These are phyloP conservation scores for Talaromyces ruber DNA, from an alignment of 495 filamentous ascomycete genomes.

Conservation along the genomic window DNA sequence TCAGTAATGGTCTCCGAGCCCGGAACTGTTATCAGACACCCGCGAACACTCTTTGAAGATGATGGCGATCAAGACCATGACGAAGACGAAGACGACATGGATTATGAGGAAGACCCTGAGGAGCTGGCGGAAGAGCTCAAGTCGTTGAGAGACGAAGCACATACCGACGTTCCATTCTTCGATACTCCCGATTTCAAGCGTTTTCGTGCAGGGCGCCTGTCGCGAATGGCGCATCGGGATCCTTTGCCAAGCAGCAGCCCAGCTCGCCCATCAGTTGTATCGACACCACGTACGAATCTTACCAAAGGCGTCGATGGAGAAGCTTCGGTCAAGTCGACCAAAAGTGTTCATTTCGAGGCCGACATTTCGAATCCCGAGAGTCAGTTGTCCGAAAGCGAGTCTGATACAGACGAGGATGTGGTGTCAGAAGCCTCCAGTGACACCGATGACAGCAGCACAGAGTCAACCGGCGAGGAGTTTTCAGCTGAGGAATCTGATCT, in stretches of 20 bases:
- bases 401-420: conserved; percentile 14
- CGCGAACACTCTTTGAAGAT: conserved; percentile 14
- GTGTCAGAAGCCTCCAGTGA: conserved; percentile 19
- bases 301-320: background rate
- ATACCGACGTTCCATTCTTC: conserved; percentile 15
- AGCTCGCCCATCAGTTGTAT: background rate
- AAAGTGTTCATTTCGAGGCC: conserved; percentile 4
- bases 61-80: conserved; percentile 20
- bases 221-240: conserved; percentile 5
- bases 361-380: conserved; percentile 12
- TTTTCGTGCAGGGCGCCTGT: conserved; percentile 3
- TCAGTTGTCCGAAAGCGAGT: conserved; percentile 13
- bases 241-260: background rate
- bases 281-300: background rate
- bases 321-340: conserved; percentile 1
- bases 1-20: conserved; percentile 11
- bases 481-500: conserved; percentile 18
- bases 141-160: conserved; percentile 33
- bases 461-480: conserved; percentile 2
- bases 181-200: conserved; percentile 7
- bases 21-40: conserved; percentile 33
- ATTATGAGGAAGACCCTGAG: conserved; percentile 27
- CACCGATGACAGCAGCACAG: conserved; percentile 5
- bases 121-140: conserved; percentile 35
- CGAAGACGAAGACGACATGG: conserved; percentile 26